phyloP scores from a whole-genome alignment of 1,284 basidiomycete genomes.

The Ceratobasidium sp. region DNA sequence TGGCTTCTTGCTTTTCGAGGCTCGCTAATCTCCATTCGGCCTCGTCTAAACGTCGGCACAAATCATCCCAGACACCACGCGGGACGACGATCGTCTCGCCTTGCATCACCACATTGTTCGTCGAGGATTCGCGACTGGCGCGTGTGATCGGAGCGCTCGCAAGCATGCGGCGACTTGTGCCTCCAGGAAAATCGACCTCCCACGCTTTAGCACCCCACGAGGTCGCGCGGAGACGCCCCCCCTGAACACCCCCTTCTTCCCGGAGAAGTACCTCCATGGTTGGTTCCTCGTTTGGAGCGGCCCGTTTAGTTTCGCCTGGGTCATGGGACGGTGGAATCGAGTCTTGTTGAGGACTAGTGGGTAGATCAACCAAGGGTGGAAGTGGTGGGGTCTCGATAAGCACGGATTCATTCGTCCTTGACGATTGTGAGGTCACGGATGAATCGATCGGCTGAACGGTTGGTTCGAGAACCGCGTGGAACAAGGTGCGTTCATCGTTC shows the following conservation, averaged over 20 bases:
- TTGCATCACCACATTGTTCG: not conserved
- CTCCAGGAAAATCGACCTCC: conserved; percentile 55
- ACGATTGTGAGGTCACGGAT: conserved; percentile 27
- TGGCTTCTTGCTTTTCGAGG: conserved; percentile 45
- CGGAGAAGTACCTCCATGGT: conserved; percentile 64
- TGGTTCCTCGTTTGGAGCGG: conserved; percentile 58
- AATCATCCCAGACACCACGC: conserved; percentile 27
- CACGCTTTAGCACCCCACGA: conserved; percentile 62
- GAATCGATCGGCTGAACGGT: not conserved
- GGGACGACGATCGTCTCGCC: conserved; percentile 6
- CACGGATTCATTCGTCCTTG: conserved; percentile 16
- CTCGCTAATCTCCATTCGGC: conserved; percentile 26
- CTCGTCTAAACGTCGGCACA: conserved; percentile 32
- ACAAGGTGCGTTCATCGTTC: conserved; percentile 3
- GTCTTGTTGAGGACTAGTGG: conserved; percentile 20
- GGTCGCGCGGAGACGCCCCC: conserved; percentile 46
- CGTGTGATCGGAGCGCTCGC: conserved; percentile 3
- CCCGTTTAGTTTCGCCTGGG: conserved; percentile 12
- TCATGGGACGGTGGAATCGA: not conserved
- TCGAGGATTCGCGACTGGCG: not conserved
- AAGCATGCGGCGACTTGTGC: conserved; percentile 41
- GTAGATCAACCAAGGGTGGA: not conserved
- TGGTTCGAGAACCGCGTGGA: conserved; percentile 7
- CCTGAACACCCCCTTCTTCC: conserved; percentile 18
- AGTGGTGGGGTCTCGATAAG: conserved; percentile 29